Evolutionary conservation across 495 filamentous ascomycete species (phyloP).

Genomic region (Penicillium cataractarum): DNA sequence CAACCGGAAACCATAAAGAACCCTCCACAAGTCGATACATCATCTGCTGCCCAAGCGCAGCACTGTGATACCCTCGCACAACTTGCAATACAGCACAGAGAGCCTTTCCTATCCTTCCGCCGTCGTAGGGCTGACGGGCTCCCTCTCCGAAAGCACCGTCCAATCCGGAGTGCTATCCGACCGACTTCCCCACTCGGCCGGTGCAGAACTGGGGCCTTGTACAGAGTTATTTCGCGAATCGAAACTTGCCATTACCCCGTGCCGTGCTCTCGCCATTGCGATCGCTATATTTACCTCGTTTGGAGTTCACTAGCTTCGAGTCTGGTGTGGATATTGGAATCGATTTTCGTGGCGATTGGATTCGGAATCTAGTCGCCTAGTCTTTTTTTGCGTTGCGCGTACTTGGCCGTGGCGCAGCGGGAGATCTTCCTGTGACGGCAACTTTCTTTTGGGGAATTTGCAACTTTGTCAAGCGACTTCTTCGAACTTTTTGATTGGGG

Average conservation of each 20-base stretch:
- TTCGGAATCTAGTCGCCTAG: not conserved
- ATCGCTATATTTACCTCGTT: not conserved
- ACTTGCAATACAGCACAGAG: not conserved
- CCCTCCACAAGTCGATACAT: not conserved
- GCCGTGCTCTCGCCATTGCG: conserved; percentile 10
- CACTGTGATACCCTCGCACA: conserved; percentile 1
- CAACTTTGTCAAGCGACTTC: not conserved
- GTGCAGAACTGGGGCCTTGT: conserved; percentile 29
- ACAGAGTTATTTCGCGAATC: conserved; percentile 15
- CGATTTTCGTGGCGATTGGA: not conserved
- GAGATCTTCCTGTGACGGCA: not conserved
- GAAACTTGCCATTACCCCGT: conserved; percentile 16
- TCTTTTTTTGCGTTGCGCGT: not conserved
- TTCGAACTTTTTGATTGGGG: not conserved
- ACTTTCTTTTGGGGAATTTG: not conserved
- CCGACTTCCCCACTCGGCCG: conserved; percentile 20
- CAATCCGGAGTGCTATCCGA: conserved; percentile 27
- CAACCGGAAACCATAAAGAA: not conserved
- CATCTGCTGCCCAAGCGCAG: not conserved
- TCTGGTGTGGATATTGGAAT: not conserved
- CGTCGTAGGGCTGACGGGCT: conserved; percentile 27
- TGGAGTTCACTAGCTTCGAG: not conserved
- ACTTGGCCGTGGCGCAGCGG: not conserved
- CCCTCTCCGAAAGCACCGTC: conserved; percentile 24
- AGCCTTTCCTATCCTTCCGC: not conserved